phyloP scores from a whole-genome alignment of 768 basidiomycete genomes.

The Tylopilus sp. region DNA sequence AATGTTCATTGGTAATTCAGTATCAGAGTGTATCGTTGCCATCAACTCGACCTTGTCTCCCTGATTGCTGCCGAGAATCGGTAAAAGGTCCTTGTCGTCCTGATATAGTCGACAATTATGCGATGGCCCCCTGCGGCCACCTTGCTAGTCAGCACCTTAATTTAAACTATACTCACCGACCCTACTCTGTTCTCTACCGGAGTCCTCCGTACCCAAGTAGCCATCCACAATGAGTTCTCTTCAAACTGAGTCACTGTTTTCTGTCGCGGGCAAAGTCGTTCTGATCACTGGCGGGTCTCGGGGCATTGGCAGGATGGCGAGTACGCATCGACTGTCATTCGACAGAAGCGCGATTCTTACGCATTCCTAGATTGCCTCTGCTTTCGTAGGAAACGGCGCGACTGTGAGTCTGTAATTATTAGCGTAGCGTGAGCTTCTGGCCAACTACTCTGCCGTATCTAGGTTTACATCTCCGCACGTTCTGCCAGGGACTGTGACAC shows the following conservation, averaged over 20 bases:
- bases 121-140: neutral
- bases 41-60: neutral
- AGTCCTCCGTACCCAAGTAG: neutral
- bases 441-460: slow-evolving; percentile 3
- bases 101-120: slow-evolving; percentile 1
- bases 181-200: neutral
- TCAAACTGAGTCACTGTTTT: slow-evolving; percentile 39
- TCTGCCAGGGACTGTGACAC: slow-evolving; percentile 47
- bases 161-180: neutral
- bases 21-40: slow-evolving; percentile 7
- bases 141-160: neutral
- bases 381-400: slow-evolving; percentile 60
- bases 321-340: slow-evolving; percentile 9
- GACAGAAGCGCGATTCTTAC: slow-evolving; percentile 6
- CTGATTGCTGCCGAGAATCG: slow-evolving; percentile 7
- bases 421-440: neutral
- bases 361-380: slow-evolving; percentile 51
- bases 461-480: slow-evolving; percentile 65
- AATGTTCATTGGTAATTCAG: slow-evolving; percentile 18
- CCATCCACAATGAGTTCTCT: slow-evolving; percentile 34
- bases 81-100: slow-evolving; percentile 9
- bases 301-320: slow-evolving; percentile 64
- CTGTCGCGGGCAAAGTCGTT: slow-evolving; percentile 51
- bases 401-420: slow-evolving; percentile 34
- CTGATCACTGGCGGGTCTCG: slow-evolving; percentile 65